These are phyloP conservation scores for Ploettnerulaceae sp. DNA, from an alignment of 2,329 filamentous ascomycete species.

Conservation along the genomic window DNA sequence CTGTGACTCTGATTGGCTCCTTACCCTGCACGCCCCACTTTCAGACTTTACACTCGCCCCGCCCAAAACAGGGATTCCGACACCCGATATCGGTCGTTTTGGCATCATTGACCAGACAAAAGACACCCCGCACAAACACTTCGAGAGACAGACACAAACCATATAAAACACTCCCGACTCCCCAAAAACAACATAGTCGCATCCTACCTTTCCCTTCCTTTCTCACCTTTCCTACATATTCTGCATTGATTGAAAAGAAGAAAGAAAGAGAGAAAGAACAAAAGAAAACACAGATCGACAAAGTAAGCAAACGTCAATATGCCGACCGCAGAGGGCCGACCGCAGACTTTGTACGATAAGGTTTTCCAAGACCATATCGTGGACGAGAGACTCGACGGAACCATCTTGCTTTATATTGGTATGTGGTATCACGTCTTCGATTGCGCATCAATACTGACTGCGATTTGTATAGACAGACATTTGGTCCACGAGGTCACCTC, in stretches of 20 bases:
- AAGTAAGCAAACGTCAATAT: too few species aligned
- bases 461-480: slow-evolving; percentile 65
- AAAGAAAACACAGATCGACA: too few species aligned
- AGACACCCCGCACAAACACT: slow-evolving; percentile 8
- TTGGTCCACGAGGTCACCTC: slow-evolving; percentile 98
- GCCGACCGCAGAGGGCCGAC: slow-evolving; percentile 67
- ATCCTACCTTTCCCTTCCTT: background rate
- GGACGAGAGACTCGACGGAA: slow-evolving; percentile 91
- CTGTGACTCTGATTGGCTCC: slow-evolving; percentile 4
- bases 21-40: background rate
- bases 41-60: too few species aligned
- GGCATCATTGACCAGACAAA: background rate
- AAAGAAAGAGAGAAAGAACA: too few species aligned
- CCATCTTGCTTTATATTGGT: slow-evolving; percentile 90
- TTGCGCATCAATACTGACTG: slow-evolving; percentile 14
- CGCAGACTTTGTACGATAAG: slow-evolving; percentile 94
- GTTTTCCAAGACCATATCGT: slow-evolving; percentile 93
- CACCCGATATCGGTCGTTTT: slow-evolving; percentile 5
- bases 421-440: slow-evolving; percentile 38
- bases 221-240: background rate
- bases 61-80: slow-evolving; percentile 1
- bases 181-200: background rate
- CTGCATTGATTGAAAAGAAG: too few species aligned
- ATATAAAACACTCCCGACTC: background rate
- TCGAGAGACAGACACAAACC: background rate